Evolutionary conservation across 192 early-diverging fungal genomes (phyloP), one percentile per base, ranked within the genome.

Genomic region (Podila epicladia): DNA sequence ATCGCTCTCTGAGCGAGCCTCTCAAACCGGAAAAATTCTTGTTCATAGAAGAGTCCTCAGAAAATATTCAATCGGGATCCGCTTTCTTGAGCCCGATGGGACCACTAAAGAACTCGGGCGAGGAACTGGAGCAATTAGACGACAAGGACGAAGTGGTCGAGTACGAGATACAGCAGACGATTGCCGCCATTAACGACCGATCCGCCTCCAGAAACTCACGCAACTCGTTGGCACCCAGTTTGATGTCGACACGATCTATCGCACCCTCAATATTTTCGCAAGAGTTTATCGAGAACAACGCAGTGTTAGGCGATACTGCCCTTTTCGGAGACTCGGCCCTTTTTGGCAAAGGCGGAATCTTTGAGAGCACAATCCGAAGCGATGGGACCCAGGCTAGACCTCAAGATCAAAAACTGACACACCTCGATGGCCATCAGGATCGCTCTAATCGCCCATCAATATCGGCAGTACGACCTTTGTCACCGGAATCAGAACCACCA

Each of bases 1-100:
- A 22, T 26, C 77, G 77, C n/a, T 72, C 70, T 41, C 51, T 73
- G 35, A 80, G 77, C 37, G 77, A 80, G 22, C 77, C 77, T 1
- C 11, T 73, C 55, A 73, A 69, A 28, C 33, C 59, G 55, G 77
- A 80, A n/a, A 58, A 33, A 22, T 61, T 58, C n/a, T 60, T 69
- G 19, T 22, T 80, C 26, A 71, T 71, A 12, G 59, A 31, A 35
- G 77, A 80, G 26, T 69, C 69, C 9, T 58, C 72, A 17, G 71
- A 80, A 0, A 45, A 64, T 50, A 35, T 41, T 51, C 29, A 38
- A 20, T 67, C 72, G 4, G 72, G 31, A 20, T 65, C 64, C 2
- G 33, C 65, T 15, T 74, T 74, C 66, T 48, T 64, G 32, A 24
- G 59, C 9, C 73, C 65, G 19, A 49, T 79, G 11, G 60, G n/a